Evolutionary conservation across 129 eudicot genomes (phyloP).

Genomic region (Ambrosia artemisiifolia): DNA sequence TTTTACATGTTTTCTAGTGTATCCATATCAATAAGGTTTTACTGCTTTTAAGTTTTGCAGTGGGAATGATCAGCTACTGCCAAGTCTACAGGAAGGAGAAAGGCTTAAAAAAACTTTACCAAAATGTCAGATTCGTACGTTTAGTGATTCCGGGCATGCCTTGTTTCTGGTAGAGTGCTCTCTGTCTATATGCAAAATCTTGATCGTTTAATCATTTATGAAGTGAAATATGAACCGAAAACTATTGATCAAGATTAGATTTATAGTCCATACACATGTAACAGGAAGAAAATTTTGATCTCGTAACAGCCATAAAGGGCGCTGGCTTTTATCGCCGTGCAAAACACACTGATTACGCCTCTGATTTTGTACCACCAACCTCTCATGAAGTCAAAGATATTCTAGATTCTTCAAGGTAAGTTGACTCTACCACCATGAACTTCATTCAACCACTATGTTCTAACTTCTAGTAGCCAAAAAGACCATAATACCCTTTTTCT

Average conservation of each 20-base stretch:
- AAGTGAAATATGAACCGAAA: neutral
- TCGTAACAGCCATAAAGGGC: constrained; percentile 50
- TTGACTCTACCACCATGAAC: neutral
- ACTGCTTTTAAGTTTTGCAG: constrained; percentile 28
- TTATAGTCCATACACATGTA: constrained; percentile 11
- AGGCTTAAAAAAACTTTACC: constrained; percentile 50
- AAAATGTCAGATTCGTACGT: constrained; percentile 53
- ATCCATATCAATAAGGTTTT: neutral
- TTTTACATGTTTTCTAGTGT: neutral
- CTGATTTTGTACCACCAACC: constrained; percentile 63
- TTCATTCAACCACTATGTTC: neutral
- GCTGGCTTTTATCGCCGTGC: constrained; percentile 64
- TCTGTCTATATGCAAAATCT: neutral
- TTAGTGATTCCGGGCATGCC: constrained; percentile 47
- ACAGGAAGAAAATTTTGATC: constrained; percentile 59
- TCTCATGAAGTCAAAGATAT: constrained; percentile 42
- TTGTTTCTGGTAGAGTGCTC: constrained; percentile 55
- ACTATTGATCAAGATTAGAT: neutral
- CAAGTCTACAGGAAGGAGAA: constrained; percentile 69
- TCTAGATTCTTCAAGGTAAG: constrained; percentile 44
- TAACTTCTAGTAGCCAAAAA: neutral
- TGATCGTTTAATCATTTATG: neutral
- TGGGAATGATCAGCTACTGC: constrained; percentile 60
- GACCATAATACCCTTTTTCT: constrained; percentile 5
- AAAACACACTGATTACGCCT: constrained; percentile 44